phyloP scores from a whole-genome alignment of 73 alveolate genomes.

The Paramecium primaurelia region DNA sequence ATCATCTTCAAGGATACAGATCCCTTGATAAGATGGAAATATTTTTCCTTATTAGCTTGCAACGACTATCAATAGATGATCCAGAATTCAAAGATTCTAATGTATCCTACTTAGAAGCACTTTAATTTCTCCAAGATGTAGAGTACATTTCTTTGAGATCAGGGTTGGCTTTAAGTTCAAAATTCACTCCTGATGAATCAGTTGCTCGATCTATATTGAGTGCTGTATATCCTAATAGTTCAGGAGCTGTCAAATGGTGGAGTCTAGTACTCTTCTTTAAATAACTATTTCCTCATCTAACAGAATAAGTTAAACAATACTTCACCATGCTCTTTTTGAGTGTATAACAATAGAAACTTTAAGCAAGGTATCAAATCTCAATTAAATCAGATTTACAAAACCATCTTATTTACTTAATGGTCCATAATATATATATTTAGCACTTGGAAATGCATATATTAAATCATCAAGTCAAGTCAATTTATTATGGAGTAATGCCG shows the following conservation, averaged over 20 bases:
- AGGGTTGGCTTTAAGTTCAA: not conserved
- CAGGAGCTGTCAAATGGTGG: conserved; percentile 41
- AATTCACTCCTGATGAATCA: conserved; percentile 10
- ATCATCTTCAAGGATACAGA: conserved; percentile 18
- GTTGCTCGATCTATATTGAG: conserved; percentile 32
- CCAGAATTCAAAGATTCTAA: conserved; percentile 12
- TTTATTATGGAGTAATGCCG: conserved; percentile 23
- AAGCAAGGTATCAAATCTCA: not conserved
- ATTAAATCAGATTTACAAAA: not conserved
- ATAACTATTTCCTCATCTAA: not conserved
- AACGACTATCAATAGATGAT: not conserved
- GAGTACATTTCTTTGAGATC: not conserved
- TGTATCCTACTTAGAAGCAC: conserved; percentile 12
- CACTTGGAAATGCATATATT: conserved; percentile 16
- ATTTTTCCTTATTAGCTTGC: not conserved
- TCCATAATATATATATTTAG: not conserved
- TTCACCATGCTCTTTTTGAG: not conserved
- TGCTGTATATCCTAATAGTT: conserved; percentile 19
- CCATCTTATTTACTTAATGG: not conserved
- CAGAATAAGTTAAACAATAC: conserved; percentile 20
- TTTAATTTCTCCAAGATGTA: conserved; percentile 11
- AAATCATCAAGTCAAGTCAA: conserved; percentile 1
- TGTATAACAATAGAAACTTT: not conserved
- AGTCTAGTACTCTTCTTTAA: conserved; percentile 17
- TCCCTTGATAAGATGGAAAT: conserved; percentile 29